A percentile compares a stretch with the other conserved stretches of the same genome.
Conservation (phyloP, 257 asterid species). For the Datura wrightii region DNA sequence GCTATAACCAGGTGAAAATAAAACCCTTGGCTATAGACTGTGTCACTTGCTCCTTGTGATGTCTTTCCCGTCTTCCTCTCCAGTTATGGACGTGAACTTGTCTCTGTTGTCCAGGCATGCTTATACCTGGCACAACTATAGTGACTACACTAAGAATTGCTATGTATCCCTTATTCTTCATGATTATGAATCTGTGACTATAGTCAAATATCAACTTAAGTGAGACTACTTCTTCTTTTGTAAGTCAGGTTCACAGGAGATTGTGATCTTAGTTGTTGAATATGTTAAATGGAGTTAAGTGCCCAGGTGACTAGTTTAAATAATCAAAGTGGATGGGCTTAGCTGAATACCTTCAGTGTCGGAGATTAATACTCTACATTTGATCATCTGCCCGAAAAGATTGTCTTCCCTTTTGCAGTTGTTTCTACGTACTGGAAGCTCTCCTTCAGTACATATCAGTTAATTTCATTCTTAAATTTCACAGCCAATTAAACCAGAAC, state of each 20-base stretch:
- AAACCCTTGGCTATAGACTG: neutral
- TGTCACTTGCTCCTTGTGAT: neutral
- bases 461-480: neutral
- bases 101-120: constrained; percentile 22
- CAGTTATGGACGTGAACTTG: neutral
- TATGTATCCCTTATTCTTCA: neutral
- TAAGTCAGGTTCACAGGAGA: neutral
- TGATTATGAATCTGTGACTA: neutral
- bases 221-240: constrained; percentile 7
- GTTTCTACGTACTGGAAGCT: neutral
- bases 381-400: neutral
- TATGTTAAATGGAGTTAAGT: constrained; percentile 6
- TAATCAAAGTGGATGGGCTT: neutral
- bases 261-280: constrained; percentile 2
- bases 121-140: constrained; percentile 15
- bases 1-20: constrained; percentile 19
- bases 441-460: neutral
- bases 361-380: neutral
- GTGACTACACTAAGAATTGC: constrained; percentile 3
- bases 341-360: neutral
- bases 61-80: constrained; percentile 1
- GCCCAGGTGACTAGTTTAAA: neutral
- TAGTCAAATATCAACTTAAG: neutral
- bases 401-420: neutral
- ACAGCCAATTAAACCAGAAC: neutral